Evolutionary conservation across 495 filamentous ascomycete species (phyloP).

Genomic region (Coniosporium apollinis): DNA sequence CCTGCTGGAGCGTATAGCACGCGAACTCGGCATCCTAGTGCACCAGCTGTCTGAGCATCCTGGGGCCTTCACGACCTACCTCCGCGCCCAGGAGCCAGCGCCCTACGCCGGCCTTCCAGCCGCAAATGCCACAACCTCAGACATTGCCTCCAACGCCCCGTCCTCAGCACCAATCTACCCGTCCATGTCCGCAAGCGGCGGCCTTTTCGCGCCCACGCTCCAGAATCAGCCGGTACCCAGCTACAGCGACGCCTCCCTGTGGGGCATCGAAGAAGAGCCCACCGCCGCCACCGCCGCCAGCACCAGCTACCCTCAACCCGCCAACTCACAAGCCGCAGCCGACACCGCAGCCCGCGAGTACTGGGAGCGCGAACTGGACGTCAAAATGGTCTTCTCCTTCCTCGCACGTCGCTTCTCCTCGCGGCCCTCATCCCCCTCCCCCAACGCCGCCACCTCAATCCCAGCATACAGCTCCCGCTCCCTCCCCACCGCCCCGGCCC

Average conservation of each 20-base stretch:
- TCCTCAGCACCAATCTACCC: constrained; percentile 6
- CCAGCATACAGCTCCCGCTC: constrained; percentile 1
- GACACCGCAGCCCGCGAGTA: constrained; percentile 34
- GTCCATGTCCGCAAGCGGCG: constrained; percentile 14
- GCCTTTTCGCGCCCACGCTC: constrained; percentile 21
- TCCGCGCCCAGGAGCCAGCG: constrained; percentile 18
- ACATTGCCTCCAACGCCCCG: constrained; percentile 1
- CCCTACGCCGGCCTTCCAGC: constrained; percentile 38
- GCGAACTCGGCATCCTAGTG: constrained; percentile 69
- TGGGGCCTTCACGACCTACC: constrained; percentile 68
- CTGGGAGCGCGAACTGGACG: constrained; percentile 76
- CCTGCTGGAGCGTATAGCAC: constrained; percentile 68
- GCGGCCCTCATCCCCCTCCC: constrained; percentile 6
- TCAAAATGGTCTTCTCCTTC: constrained; percentile 77
- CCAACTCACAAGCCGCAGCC: constrained; percentile 11
- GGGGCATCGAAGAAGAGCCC: constrained; percentile 51
- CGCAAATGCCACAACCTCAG: neutral
- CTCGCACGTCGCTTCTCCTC: constrained; percentile 55
- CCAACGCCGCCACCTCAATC: neutral
- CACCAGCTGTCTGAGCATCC: constrained; percentile 66
- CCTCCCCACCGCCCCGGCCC: constrained; percentile 2
- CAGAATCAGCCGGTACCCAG: constrained; percentile 11
- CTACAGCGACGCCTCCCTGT: constrained; percentile 37
- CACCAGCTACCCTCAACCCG: constrained; percentile 6
- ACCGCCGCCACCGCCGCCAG: constrained; percentile 13